phyloP scores from a whole-genome alignment of 1,284 basidiomycete species.

The Rhodotorula sp. region DNA sequence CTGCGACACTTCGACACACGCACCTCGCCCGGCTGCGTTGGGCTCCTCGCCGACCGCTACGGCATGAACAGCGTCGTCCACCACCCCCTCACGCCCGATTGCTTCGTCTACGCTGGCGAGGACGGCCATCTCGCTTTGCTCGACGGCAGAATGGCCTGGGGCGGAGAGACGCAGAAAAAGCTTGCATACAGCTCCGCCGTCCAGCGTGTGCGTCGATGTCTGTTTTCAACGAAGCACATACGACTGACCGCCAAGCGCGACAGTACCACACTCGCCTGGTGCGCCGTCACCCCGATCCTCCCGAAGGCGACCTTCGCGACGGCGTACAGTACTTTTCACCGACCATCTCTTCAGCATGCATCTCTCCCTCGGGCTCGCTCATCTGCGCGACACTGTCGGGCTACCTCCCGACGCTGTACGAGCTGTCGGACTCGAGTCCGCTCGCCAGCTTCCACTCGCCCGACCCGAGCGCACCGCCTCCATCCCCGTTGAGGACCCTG shows the following conservation, averaged over 20 bases:
- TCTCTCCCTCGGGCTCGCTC: conserved; percentile 54
- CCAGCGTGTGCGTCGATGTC: conserved; percentile 15
- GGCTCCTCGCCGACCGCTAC: conserved; percentile 12
- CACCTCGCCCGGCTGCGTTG: conserved; percentile 3
- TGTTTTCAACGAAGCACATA: too few species aligned
- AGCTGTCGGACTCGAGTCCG: conserved; percentile 64
- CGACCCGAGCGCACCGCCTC: neutral
- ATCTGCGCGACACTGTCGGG: conserved; percentile 22
- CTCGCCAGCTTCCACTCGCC: conserved; percentile 59
- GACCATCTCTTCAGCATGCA: conserved; percentile 20
- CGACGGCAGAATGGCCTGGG: conserved; percentile 73
- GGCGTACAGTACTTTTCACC: neutral
- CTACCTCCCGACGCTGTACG: conserved; percentile 68
- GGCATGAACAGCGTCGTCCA: conserved; percentile 57
- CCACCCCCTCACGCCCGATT: conserved; percentile 63
- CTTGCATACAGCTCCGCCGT: conserved; percentile 14
- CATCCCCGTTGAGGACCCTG: conserved; percentile 45
- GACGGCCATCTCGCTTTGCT: conserved; percentile 63
- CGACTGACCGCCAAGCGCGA: neutral
- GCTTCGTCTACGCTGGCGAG: conserved; percentile 66
- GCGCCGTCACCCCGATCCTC: neutral
- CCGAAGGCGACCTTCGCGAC: neutral
- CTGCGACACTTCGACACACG: conserved; percentile 49
- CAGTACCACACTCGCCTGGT: conserved; percentile 2
- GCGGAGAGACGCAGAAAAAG: neutral